Conservation (phyloP, 345 rosid genomes). For the Erysimum cheiranthoides region DNA sequence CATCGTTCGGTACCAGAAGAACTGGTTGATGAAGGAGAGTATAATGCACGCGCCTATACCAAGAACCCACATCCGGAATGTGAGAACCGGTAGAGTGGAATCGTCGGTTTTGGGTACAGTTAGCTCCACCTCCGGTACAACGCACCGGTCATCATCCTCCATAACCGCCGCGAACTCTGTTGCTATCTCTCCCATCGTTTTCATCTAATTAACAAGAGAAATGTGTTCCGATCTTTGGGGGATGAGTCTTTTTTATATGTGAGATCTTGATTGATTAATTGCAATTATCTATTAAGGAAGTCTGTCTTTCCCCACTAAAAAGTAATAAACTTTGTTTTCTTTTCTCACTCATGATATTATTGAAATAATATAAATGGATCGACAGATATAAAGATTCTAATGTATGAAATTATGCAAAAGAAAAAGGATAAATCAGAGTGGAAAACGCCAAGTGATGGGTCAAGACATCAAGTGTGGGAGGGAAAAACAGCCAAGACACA, state of each 20-base stretch:
- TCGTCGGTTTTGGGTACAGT: constrained; percentile 89
- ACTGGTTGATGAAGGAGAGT: constrained; percentile 81
- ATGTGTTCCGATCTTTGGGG: constrained; percentile 1
- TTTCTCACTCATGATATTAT: constrained; percentile 28
- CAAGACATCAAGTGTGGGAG: constrained; percentile 38
- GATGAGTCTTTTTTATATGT: constrained; percentile 12
- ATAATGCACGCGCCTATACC: constrained; percentile 67
- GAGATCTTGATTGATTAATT: constrained; percentile 3
- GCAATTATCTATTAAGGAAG: constrained; percentile 23
- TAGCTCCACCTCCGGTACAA: constrained; percentile 70
- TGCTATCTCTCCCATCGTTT: constrained; percentile 45
- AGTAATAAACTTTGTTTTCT: background rate
- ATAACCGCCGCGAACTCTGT: constrained; percentile 31
- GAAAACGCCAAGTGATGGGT: constrained; percentile 44
- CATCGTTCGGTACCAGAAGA: constrained; percentile 81
- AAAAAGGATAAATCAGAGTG: constrained; percentile 19
- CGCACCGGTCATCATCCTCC: constrained; percentile 51
- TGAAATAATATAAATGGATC: constrained; percentile 14
- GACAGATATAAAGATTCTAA: background rate
- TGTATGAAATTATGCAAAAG: constrained; percentile 18
- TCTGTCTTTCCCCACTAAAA: constrained; percentile 28
- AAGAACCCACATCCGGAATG: constrained; percentile 89
- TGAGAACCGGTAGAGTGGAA: constrained; percentile 60
- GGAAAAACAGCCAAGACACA: constrained; percentile 27
- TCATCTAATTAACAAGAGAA: background rate